Evolutionary conservation across 768 basidiomycete genomes (phyloP).

Genomic region (Cystofilobasidium ferigula): DNA sequence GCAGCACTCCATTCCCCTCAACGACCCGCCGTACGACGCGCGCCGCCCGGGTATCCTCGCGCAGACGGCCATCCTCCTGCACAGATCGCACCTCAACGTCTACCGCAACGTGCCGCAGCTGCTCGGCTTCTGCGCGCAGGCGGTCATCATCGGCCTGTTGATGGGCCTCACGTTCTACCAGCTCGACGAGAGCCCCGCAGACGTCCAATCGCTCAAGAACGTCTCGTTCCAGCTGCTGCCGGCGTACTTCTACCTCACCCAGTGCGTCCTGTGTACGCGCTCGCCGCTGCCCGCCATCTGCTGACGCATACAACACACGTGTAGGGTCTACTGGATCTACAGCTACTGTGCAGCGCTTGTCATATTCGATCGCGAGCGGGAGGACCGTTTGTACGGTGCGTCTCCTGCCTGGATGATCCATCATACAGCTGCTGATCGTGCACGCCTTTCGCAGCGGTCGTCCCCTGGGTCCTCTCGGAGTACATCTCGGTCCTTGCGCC

Average conservation of each 20-base stretch:
- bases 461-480: conserved; percentile 41
- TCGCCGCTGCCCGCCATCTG: background rate
- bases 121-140: conserved; percentile 23
- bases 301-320: conserved; percentile 6
- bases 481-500: conserved; percentile 40
- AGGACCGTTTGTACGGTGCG: conserved; percentile 32
- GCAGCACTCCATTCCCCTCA: background rate
- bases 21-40: background rate
- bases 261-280: background rate
- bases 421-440: background rate
- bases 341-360: conserved; percentile 39
- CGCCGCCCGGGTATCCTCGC: conserved; percentile 29
- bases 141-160: conserved; percentile 31
- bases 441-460: conserved; percentile 30
- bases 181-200: conserved; percentile 38
- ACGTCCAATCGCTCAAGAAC: conserved; percentile 41
- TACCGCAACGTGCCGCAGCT: conserved; percentile 31
- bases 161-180: conserved; percentile 42
- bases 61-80: conserved; percentile 34
- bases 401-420: background rate
- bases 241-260: conserved; percentile 4
- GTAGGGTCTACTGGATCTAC: conserved; percentile 35
- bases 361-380: conserved; percentile 45
- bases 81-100: conserved; percentile 34
- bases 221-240: conserved; percentile 30